Evolutionary conservation across 164 flowering plant species (phyloP), one percentile per base, ranked within the genome.

Genomic region (Echeveria elegans): DNA sequence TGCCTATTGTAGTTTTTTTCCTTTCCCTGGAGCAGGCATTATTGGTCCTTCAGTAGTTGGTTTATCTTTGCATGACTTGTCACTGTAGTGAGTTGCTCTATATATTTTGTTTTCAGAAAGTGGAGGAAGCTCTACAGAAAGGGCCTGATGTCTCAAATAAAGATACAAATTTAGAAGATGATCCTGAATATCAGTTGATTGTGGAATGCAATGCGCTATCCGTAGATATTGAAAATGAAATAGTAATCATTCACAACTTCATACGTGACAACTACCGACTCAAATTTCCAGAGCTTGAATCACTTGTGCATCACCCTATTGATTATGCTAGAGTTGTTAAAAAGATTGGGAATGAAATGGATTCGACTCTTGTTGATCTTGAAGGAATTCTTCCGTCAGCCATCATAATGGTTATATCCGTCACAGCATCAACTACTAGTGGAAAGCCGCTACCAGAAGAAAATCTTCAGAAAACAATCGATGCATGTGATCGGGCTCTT

Each of bases 281-380:
- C 68, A 93, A 90, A 74, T 93, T 93, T 75, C 97, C 96, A 2
- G 98, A 93, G 82, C 96, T 93, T 62, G 95, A 90, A 68, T 90
- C 97, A 6, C 88, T 90, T 41, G 98, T 93, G n/a, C 87, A 86
- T 76, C 97, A 93, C 67, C 97, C 98, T 19, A 90, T 93, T 59
- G 97, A 93, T 81, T 93, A 93, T 83, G 95, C 98, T 53, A 86
- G 97, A 36, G 97, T 93, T 26, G 98, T 93, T 28, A 90, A 91
- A 77, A 90, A 85, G 76, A 94, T 89, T 73, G 96, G 87, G n/a
- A 89, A 90, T 72, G 98, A 94, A 70, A 72, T 70, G 74, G 98
- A 94, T 76, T 74, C 89, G 65, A 93, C 97, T 15, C 88, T 93
- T 29, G 96, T 93, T 72, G 95, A 93, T 77, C 77, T 93, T n/a